Evolutionary conservation across 352 stramenopile species (phyloP), one percentile per base, ranked within the genome.

Genomic region (Detonula confervacea): DNA sequence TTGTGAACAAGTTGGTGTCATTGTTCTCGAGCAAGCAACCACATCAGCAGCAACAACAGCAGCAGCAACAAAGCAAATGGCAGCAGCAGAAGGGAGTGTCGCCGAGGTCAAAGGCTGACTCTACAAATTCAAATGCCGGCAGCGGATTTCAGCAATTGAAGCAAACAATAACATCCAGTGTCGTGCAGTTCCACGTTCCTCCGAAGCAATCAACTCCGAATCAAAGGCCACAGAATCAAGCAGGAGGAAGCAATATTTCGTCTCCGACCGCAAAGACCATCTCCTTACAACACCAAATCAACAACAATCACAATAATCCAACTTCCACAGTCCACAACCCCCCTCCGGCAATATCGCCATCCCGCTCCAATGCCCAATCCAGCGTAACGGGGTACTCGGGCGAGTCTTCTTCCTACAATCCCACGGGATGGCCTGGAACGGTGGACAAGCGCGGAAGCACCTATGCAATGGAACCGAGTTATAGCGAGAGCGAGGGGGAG

Each of bases 391-490:
- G 66, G 16, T 57, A 51, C 37, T 70, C 65, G 25, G 73, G 42
- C 20, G 64, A 75, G 44, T 85, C 76, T 11, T 86, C 81, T 0
- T 88, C 81, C 11, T 84, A 81, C 51, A 81, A 74, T 52, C 87
- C 87, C 44, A 81, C 85, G 1, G 84, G 77, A 69, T 93, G 88
- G 88, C 88, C 88, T 12, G 88, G 88, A 5, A 93, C 88, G 0
- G 80, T 92, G 18, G 84, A 93, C 57, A 84, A 80, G 49, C 60
- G 68, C 25, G 88, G 88, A 1, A 76, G 51, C 25, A 81, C 83
- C 1, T 80, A 82, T 25, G 35, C 60, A 6, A 83, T 89, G 70
- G 68, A 89, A 61, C 77, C 70, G 11, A 91, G 84, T 72, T 90
- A 90, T 72, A 87, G 86, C 20, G 87, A 90, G 47, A 89, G 81